Conservation (phyloP, 805 yeast genomes). For the Lachancea lanzarotensis region DNA sequence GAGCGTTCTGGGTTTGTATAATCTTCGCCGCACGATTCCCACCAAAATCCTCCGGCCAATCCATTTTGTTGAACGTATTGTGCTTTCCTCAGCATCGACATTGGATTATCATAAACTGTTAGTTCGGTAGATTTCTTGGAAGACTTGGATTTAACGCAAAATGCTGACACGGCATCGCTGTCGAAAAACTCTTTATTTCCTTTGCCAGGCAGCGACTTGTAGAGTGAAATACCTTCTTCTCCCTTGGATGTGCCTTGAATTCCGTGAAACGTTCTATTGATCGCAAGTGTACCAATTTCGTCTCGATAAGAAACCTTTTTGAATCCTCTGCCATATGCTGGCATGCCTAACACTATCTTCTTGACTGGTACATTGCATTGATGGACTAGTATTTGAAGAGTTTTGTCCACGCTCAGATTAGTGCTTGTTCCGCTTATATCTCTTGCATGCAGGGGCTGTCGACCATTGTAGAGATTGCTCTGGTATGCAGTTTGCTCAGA, state of each 20-base stretch:
- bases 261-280: constrained; percentile 40
- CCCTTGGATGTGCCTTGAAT: constrained; percentile 40
- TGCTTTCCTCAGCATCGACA: constrained; percentile 52
- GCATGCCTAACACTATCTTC: constrained; percentile 78
- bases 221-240: constrained; percentile 47
- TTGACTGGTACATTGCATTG: constrained; percentile 37
- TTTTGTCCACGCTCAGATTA: constrained; percentile 42
- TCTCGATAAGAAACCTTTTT: constrained; percentile 34
- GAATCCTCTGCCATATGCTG: constrained; percentile 68
- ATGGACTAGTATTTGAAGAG: constrained; percentile 39
- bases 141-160: constrained; percentile 36
- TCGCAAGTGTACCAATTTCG: constrained; percentile 9
- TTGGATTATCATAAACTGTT: constrained; percentile 60
- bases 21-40: constrained; percentile 85
- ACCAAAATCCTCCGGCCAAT: constrained; percentile 87
- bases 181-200: constrained; percentile 48
- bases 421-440: constrained; percentile 25
- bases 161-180: constrained; percentile 45
- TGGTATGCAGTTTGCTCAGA: constrained; percentile 56
- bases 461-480: constrained; percentile 47
- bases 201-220: constrained; percentile 46
- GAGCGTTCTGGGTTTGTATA: constrained; percentile 32
- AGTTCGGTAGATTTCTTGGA: constrained; percentile 29
- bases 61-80: constrained; percentile 41
- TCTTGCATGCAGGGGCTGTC: constrained; percentile 9